These are phyloP conservation scores for Hura crepitans DNA, from an alignment of 441 rosid genomes.

Conservation along the genomic window DNA sequence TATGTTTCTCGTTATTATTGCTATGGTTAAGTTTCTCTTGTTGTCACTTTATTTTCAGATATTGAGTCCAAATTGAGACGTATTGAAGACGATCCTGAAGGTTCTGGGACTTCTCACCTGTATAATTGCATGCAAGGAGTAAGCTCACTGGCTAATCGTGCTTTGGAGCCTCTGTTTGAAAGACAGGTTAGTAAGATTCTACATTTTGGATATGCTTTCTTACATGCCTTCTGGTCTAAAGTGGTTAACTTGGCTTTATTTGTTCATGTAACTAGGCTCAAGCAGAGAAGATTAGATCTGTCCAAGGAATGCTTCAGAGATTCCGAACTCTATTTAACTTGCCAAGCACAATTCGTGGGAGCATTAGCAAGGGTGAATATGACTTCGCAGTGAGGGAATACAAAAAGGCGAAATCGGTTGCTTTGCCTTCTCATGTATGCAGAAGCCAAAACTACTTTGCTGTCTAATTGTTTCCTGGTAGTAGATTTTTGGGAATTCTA, in stretches of 20 bases:
- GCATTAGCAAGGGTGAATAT: constrained; percentile 93
- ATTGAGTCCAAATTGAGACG: constrained; percentile 90
- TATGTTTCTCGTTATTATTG: constrained; percentile 1
- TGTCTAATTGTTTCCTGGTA: constrained; percentile 1
- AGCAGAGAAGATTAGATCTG: constrained; percentile 97
- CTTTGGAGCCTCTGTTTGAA: constrained; percentile 93
- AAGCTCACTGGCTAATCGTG: constrained; percentile 70
- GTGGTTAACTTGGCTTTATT: constrained; percentile 10
- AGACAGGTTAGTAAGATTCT: constrained; percentile 66
- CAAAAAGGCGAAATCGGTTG: constrained; percentile 95
- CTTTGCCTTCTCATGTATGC: constrained; percentile 93
- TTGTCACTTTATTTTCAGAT: constrained; percentile 43
- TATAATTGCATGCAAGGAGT: constrained; percentile 82
- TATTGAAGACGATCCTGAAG: constrained; percentile 98
- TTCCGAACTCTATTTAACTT: constrained; percentile 88
- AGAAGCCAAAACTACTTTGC: constrained; percentile 17
- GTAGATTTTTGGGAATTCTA: not conserved
- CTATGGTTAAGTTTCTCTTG: constrained; percentile 5
- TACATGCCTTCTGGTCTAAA: constrained; percentile 7
- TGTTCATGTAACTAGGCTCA: constrained; percentile 61
- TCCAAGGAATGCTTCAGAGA: constrained; percentile 98
- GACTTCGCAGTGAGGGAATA: constrained; percentile 97
- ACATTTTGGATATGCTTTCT: constrained; percentile 24
- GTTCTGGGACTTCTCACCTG: constrained; percentile 85
- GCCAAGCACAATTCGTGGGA: constrained; percentile 88